These are phyloP conservation scores for Clonostachys rhizophaga DNA, from an alignment of 2,329 filamentous ascomycete genomes.

Conservation along the genomic window DNA sequence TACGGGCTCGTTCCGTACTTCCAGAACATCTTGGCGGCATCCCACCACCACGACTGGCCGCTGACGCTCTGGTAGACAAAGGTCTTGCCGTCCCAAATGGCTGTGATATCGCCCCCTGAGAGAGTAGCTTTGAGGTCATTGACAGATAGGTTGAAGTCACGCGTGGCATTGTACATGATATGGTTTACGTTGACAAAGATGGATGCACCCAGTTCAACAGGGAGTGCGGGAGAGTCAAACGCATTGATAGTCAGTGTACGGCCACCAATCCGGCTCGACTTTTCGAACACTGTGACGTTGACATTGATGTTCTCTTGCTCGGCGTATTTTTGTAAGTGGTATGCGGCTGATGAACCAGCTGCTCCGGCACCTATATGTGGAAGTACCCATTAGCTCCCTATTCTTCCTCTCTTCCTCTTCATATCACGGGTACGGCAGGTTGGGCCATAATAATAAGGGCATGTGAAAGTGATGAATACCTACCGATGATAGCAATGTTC, in stretches of 20 bases:
- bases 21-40: conserved; percentile 74
- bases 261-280: conserved; percentile 72
- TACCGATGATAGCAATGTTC: conserved; percentile 20
- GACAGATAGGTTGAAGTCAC: conserved; percentile 64
- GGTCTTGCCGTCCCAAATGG: conserved; percentile 76
- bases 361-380: conserved; percentile 71
- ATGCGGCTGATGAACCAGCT: conserved; percentile 81
- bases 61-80: conserved; percentile 67
- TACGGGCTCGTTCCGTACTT: conserved; percentile 79
- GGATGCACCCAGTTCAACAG: conserved; percentile 83
- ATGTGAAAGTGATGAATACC: neutral
- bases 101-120: conserved; percentile 51
- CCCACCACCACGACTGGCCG: conserved; percentile 69
- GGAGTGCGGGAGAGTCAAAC: conserved; percentile 60
- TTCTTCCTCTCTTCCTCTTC: too few species aligned
- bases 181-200: conserved; percentile 86
- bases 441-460: neutral
- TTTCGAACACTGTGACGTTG: conserved; percentile 87
- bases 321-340: conserved; percentile 72
- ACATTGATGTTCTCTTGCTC: conserved; percentile 52
- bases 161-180: conserved; percentile 72
- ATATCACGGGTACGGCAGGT: too few species aligned
- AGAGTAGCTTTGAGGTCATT: conserved; percentile 14
- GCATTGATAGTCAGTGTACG: conserved; percentile 81
- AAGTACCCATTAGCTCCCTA: too few species aligned